phyloP scores from a whole-genome alignment of 2,329 filamentous ascomycete genomes.

The Akanthomyces dipterigenus region DNA sequence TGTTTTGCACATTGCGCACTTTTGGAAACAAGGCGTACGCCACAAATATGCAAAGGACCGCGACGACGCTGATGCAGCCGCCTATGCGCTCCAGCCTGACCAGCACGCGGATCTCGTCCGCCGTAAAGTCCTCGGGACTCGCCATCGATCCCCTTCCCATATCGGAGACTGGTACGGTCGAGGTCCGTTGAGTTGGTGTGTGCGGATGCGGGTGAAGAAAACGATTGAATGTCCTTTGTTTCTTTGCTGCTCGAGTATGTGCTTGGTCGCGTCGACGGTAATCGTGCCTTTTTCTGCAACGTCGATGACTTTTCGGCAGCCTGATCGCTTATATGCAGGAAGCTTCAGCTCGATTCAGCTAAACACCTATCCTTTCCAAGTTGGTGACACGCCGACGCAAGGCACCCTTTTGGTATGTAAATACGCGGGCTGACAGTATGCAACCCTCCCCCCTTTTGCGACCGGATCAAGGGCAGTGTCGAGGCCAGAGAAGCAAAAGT shows the following conservation, averaged over 20 bases:
- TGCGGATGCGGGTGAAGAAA: too few species aligned
- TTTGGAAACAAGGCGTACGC: slow-evolving; percentile 45
- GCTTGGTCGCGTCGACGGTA: neutral
- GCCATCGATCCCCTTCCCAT: slow-evolving; percentile 6
- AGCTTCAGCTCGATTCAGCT: neutral
- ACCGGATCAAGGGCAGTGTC: neutral
- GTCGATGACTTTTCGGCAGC: too few species aligned
- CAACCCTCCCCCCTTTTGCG: neutral
- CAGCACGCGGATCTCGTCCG: slow-evolving; percentile 33
- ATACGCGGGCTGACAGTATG: neutral
- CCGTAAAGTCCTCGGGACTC: slow-evolving; percentile 23
- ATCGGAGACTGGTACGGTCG: neutral
- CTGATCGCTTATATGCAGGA: neutral
- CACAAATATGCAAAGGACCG: slow-evolving; percentile 45
- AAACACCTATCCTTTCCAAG: neutral
- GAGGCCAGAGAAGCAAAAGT: neutral
- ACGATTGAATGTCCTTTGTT: neutral
- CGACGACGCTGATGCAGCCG: slow-evolving; percentile 45
- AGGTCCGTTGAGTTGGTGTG: neutral
- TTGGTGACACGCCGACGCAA: neutral
- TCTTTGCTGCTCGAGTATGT: neutral
- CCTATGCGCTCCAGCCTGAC: slow-evolving; percentile 46
- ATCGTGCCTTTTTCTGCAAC: neutral
- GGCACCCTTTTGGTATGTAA: neutral
- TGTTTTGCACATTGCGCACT: slow-evolving; percentile 53